Base-by-base conservation (phyloP, 805 yeast genomes). In the Kuraishia ogatae region DNA sequence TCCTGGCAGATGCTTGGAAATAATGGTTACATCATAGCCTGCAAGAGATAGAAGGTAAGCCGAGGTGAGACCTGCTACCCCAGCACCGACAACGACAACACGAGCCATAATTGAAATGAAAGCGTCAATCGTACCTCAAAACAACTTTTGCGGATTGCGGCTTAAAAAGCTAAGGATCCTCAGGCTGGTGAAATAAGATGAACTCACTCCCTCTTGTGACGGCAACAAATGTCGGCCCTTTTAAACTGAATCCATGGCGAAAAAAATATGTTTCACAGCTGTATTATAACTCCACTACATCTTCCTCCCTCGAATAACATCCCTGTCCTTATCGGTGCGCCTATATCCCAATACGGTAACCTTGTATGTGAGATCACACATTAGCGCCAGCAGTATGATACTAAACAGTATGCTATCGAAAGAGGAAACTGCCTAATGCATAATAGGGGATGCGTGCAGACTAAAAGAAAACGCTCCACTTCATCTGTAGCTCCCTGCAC, bases 21-120 rank as follows among this genome's bases (percentile, higher is more conserved):
- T 61, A 22, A 80, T 66, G 1, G 76, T 69, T 7, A 79, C 77
- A 23, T 67, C 65, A 58, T 76, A 73, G 5, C 73, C 76, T 35
- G 66, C 62, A 52, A 71, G 64, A 0, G 77, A 61, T 5, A 81
- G 68, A 23, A 70, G 66, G 28, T 70, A 64, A 1, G 85, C 84
- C 22, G 75, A 65, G 2, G 84, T 80, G 39, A 81, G 65, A 1
- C 85, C 86, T 11, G 80, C 70, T 20, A 80, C 81, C 39, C 85
- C 85, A 2, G 81, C 81, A 15, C 81, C 53, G 4, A 51, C 48
- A 29, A 51, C 53, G 24, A 51, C 53, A 60, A 75, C 80, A 35
- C 43, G 43, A 11, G 43, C 43, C 43, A 35, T 35, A 17, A 11
- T 13, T 3, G 43, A 11, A 17, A 35, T 35, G 43, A 35, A 7